phyloP scores from a whole-genome alignment of 148 eudicot genomes.

The Oxyria digyna region DNA sequence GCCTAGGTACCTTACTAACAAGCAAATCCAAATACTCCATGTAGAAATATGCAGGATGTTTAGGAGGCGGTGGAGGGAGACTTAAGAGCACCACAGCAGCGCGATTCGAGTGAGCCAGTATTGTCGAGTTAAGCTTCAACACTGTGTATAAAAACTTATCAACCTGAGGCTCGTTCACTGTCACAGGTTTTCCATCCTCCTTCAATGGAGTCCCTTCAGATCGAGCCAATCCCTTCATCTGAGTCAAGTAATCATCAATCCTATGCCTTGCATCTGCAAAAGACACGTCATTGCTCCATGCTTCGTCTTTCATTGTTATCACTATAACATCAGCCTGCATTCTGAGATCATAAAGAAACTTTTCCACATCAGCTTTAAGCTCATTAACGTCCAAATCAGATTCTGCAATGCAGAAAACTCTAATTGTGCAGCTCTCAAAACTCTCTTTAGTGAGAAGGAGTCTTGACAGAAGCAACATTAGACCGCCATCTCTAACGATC shows the following conservation, averaged over 20 bases:
- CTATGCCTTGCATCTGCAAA: constrained; percentile 55
- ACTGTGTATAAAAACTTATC: constrained; percentile 82
- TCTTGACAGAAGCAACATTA: constrained; percentile 90
- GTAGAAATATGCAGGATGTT: constrained; percentile 80
- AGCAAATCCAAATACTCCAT: constrained; percentile 97
- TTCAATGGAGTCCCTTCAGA: constrained; percentile 47
- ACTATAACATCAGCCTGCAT: constrained; percentile 97
- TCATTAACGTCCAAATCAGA: constrained; percentile 81
- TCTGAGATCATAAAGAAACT: constrained; percentile 85
- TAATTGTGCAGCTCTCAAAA: constrained; percentile 95
- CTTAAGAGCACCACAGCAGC: constrained; percentile 97
- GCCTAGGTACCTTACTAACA: constrained; percentile 93
- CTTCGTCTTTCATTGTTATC: constrained; percentile 58
- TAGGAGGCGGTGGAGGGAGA: constrained; percentile 80
- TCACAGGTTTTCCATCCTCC: constrained; percentile 76
- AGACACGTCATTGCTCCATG: constrained; percentile 65
- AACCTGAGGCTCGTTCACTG: constrained; percentile 75
- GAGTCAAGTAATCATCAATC: constrained; percentile 37
- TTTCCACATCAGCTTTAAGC: constrained; percentile 80
- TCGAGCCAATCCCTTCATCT: constrained; percentile 49
- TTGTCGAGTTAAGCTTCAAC: constrained; percentile 70
- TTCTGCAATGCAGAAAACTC: constrained; percentile 91
- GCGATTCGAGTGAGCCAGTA: constrained; percentile 72
- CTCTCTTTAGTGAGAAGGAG: constrained; percentile 86
- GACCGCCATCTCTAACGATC: constrained; percentile 98